Evolutionary conservation across 805 yeast species (phyloP).

Genomic region (Scheffersomyces ergatensis): DNA sequence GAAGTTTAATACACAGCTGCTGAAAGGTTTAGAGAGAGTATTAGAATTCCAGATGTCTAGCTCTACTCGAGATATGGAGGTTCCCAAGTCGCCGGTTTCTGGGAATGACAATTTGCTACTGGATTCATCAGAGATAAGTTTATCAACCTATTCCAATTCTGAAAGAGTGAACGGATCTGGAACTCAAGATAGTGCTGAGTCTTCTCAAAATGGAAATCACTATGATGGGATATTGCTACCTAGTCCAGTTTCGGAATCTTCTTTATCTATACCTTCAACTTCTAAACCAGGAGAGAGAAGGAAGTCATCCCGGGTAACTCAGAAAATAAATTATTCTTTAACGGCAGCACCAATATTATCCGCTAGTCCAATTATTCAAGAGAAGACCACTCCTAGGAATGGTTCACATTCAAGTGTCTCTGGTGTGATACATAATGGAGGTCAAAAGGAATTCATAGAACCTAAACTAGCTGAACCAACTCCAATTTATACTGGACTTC

Average conservation of each 20-base stretch:
- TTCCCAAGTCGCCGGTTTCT: not conserved
- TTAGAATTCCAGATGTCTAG: not conserved
- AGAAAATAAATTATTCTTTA: not conserved
- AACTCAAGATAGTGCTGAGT: not conserved
- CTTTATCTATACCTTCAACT: not conserved
- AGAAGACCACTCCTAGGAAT: not conserved
- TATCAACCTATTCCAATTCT: not conserved
- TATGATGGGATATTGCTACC: not conserved
- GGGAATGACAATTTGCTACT: not conserved
- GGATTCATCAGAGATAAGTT: not conserved
- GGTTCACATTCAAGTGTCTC: not conserved
- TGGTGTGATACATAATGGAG: constrained; percentile 11
- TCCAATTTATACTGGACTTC: constrained; percentile 69
- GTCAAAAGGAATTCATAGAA: constrained; percentile 45
- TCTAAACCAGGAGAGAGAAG: not conserved
- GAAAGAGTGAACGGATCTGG: not conserved
- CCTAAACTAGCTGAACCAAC: constrained; percentile 55
- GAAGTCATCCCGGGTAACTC: constrained; percentile 3
- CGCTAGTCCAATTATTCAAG: constrained; percentile 7
- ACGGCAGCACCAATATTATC: constrained; percentile 1
- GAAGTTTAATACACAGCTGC: too few species aligned
- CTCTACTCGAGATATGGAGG: not conserved
- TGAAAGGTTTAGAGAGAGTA: too few species aligned
- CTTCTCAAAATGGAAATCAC: not conserved
- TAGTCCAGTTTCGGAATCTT: not conserved